Evolutionary conservation across 108 stramenopile species (phyloP).

Genomic region (Parmales sp.): DNA sequence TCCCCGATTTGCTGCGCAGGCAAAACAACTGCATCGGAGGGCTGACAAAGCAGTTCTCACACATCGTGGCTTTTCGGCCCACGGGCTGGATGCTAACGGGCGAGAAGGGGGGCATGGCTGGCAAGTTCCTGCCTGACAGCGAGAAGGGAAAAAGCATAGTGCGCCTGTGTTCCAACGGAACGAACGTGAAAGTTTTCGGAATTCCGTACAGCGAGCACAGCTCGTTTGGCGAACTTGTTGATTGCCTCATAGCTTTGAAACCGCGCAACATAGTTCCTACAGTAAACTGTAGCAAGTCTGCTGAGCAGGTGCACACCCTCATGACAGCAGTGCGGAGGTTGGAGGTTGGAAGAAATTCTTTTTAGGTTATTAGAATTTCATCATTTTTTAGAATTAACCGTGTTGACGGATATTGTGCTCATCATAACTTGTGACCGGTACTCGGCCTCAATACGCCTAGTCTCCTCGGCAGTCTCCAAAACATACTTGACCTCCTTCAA

Average conservation of each 20-base stretch:
- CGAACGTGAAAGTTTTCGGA: constrained; percentile 43
- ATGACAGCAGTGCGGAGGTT: no score
- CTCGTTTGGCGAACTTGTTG: constrained; percentile 70
- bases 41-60: constrained; percentile 36
- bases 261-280: constrained; percentile 68
- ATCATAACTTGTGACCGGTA: constrained; percentile 56
- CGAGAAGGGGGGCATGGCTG: not conserved
- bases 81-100: constrained; percentile 32
- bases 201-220: constrained; percentile 85
- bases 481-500: constrained; percentile 33
- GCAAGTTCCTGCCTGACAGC: not conserved
- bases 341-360: no score
- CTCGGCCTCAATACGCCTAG: constrained; percentile 32
- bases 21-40: constrained; percentile 35
- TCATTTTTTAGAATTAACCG: no score
- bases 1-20: constrained; percentile 43
- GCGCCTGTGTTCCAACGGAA: constrained; percentile 16
- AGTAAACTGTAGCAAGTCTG: constrained; percentile 55
- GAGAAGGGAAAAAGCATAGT: constrained; percentile 24
- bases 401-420: no score
- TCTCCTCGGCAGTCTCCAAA: constrained; percentile 33
- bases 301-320: constrained; percentile 53
- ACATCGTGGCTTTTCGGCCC: constrained; percentile 52
- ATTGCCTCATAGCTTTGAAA: constrained; percentile 55
- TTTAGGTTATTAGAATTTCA: no score